These are phyloP conservation scores for Catunica adiposa DNA, from an alignment of 2,329 filamentous ascomycete genomes.

Conservation along the genomic window DNA sequence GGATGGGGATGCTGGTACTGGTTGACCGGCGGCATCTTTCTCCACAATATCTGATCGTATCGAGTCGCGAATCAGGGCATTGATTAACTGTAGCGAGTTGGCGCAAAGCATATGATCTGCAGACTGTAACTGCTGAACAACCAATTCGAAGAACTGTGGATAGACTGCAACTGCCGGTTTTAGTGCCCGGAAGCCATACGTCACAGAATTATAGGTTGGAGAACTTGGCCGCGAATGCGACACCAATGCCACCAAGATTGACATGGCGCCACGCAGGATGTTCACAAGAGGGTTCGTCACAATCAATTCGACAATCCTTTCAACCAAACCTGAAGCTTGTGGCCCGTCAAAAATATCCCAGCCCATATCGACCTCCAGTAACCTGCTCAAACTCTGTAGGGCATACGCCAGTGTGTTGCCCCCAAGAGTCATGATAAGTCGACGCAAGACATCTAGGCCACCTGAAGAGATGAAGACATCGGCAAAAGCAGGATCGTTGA, in stretches of 20 bases:
- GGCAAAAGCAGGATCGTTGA: constrained; percentile 90
- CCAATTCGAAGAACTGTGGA: constrained; percentile 85
- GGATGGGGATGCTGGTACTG: constrained; percentile 18
- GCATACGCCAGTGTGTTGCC: constrained; percentile 95
- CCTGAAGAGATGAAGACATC: constrained; percentile 89
- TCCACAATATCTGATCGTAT: constrained; percentile 47
- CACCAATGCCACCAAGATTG: constrained; percentile 84
- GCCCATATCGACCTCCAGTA: constrained; percentile 93
- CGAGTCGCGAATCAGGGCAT: constrained; percentile 83
- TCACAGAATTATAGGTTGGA: constrained; percentile 24
- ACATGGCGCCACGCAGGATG: constrained; percentile 91
- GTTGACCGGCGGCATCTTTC: constrained; percentile 21
- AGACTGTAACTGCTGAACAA: constrained; percentile 79
- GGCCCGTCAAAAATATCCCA: constrained; percentile 71
- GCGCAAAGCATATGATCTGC: constrained; percentile 92
- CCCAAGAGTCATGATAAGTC: constrained; percentile 66
- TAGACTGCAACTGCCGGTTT: constrained; percentile 84
- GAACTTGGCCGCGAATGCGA: constrained; percentile 60
- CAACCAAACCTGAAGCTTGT: constrained; percentile 48
- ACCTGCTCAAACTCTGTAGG: constrained; percentile 67
- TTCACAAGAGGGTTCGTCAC: constrained; percentile 94
- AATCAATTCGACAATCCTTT: constrained; percentile 74
- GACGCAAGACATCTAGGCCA: constrained; percentile 64
- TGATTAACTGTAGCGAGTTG: constrained; percentile 88
- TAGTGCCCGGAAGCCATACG: constrained; percentile 76